Percentiles rank a stretch among this genome's conserved stretches.
Evolutionary conservation across 441 rosid species (phyloP).

Genomic region (Jatropha podagrica): DNA sequence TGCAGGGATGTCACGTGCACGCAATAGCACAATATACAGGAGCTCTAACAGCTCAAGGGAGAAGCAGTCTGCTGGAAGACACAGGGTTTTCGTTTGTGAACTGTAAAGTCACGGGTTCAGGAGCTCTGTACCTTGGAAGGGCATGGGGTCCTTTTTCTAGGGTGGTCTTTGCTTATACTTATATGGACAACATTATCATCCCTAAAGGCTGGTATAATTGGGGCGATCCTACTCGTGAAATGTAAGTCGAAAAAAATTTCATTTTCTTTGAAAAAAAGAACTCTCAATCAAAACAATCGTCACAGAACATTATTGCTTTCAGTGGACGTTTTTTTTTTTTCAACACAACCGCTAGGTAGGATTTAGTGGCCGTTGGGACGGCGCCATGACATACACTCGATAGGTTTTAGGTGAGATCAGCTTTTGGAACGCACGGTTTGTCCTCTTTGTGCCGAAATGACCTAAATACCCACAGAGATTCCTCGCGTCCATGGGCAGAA

Average conservation of each 20-base stretch:
- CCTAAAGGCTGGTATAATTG: slow-evolving; percentile 98
- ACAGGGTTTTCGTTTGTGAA: slow-evolving; percentile 96
- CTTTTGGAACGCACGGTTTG: neutral
- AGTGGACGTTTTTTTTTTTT: neutral
- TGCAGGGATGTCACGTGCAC: slow-evolving; percentile 84
- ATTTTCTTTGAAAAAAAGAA: too few species aligned
- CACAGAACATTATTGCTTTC: too few species aligned
- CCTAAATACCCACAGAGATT: slow-evolving; percentile 7
- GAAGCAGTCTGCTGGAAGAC: slow-evolving; percentile 83
- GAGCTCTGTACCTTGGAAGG: slow-evolving; percentile 87
- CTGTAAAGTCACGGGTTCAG: slow-evolving; percentile 97
- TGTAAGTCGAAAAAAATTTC: slow-evolving; percentile 34
- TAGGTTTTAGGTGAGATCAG: slow-evolving; percentile 17
- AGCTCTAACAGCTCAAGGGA: slow-evolving; percentile 86
- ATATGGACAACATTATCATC: slow-evolving; percentile 92
- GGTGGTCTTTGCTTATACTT: slow-evolving; percentile 91
- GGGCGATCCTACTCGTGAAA: slow-evolving; percentile 96
- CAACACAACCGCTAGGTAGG: neutral
- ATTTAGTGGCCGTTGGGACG: slow-evolving; percentile 20
- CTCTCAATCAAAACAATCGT: neutral
- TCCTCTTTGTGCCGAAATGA: neutral
- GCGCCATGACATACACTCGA: slow-evolving; percentile 13
- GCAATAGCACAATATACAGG: slow-evolving; percentile 73
- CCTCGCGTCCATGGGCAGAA: neutral
- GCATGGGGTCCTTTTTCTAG: slow-evolving; percentile 99